phyloP scores from a whole-genome alignment of 2,329 filamentous ascomycete species.

The Phyllachora maydis region DNA sequence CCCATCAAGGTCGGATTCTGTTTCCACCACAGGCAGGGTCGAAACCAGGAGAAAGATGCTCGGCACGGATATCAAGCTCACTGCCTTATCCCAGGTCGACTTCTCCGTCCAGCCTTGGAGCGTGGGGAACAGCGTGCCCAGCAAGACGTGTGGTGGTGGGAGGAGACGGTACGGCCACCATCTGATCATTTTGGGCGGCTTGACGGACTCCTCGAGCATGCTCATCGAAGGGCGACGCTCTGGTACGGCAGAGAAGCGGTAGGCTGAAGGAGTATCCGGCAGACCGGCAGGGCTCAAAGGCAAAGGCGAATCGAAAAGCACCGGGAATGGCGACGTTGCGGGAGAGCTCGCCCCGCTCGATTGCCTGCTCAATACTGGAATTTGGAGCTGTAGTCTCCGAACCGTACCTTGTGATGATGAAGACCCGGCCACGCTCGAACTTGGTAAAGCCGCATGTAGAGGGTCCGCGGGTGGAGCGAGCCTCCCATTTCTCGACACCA shows the following conservation, averaged over 20 bases:
- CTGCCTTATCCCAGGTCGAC: slow-evolving; percentile 60
- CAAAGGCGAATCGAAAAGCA: slow-evolving; percentile 38
- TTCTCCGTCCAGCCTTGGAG: slow-evolving; percentile 67
- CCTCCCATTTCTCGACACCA: too few relatives aligned
- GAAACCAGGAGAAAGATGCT: slow-evolving; percentile 79
- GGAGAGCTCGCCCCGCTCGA: slow-evolving; percentile 24
- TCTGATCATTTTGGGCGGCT: slow-evolving; percentile 24
- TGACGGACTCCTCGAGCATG: slow-evolving; percentile 16
- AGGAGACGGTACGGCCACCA: slow-evolving; percentile 72
- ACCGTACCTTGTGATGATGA: too few relatives aligned
- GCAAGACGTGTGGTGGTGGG: slow-evolving; percentile 50
- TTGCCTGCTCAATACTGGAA: slow-evolving; percentile 20
- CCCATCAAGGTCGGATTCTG: slow-evolving; percentile 17
- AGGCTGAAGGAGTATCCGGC: too few relatives aligned
- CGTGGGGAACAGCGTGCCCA: slow-evolving; percentile 69
- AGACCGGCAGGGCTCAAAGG: slow-evolving; percentile 19
- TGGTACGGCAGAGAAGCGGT: slow-evolving; percentile 29
- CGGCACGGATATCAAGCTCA: slow-evolving; percentile 69
- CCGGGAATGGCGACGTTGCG: slow-evolving; percentile 42
- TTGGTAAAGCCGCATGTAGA: too few relatives aligned
- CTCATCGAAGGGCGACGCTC: slow-evolving; percentile 22
- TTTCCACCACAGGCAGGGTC: slow-evolving; percentile 80
- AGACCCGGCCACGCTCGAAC: too few relatives aligned
- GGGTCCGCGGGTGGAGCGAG: too few relatives aligned
- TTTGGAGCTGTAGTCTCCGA: slow-evolving; percentile 20